These are phyloP conservation scores for Daldinia vernicosa DNA, from an alignment of 495 filamentous ascomycete species.

Conservation along the genomic window DNA sequence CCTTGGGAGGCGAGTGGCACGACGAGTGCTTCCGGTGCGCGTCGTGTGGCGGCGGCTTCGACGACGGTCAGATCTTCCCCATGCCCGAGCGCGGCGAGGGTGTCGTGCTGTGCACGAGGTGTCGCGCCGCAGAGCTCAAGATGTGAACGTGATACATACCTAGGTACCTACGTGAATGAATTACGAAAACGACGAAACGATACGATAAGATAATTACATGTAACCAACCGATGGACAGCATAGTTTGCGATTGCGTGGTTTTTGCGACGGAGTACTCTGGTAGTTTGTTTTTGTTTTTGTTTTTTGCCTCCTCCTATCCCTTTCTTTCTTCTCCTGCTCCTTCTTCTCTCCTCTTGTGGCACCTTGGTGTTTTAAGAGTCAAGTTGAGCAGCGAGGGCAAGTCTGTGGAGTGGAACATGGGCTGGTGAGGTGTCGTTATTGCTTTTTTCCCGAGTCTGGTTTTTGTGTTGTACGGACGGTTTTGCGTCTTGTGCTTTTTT, in stretches of 20 bases:
- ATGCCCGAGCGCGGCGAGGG: slow-evolving; percentile 53
- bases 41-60: slow-evolving; percentile 59
- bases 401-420: neutral
- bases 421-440: slow-evolving; percentile 5
- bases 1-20: slow-evolving; percentile 94
- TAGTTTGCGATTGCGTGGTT: neutral
- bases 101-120: slow-evolving; percentile 59
- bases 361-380: neutral
- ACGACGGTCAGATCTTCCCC: slow-evolving; percentile 66
- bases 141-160: slow-evolving; percentile 36
- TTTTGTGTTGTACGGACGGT: neutral
- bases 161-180: neutral
- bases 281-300: neutral
- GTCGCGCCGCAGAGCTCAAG: slow-evolving; percentile 62
- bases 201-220: neutral
- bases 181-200: neutral
- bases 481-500: neutral
- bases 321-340: neutral
- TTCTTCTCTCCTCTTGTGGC: neutral
- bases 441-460: neutral
- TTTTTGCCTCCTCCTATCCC: neutral
- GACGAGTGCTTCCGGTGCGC: slow-evolving; percentile 87
- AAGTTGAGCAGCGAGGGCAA: too few species aligned
- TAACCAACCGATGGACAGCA: neutral
- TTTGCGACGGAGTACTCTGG: neutral